Conservation (phyloP, 2,329 filamentous ascomycete genomes). For the Septoria linicola region DNA sequence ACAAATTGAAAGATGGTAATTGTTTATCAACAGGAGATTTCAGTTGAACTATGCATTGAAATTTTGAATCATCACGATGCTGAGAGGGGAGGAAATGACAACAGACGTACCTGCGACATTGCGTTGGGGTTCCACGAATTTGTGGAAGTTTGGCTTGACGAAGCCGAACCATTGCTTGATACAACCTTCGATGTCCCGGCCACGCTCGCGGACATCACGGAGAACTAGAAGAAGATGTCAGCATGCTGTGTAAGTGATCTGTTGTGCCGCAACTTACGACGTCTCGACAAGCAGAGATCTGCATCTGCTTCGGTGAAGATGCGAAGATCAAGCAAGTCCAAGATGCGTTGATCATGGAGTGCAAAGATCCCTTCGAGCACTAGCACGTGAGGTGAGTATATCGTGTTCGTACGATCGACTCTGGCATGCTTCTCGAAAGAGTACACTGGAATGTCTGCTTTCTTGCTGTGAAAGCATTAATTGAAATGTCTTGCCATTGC, state of each 20-base stretch:
- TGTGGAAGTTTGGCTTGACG: conserved; percentile 95
- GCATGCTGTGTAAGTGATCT: conserved; percentile 51
- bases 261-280: conserved; percentile 70
- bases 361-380: conserved; percentile 96
- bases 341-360: conserved; percentile 79
- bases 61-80: conserved; percentile 39
- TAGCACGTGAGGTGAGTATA: conserved; percentile 95
- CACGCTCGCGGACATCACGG: conserved; percentile 85
- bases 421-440: conserved; percentile 91
- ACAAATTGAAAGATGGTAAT: conserved; percentile 40
- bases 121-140: conserved; percentile 88
- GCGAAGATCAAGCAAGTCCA: conserved; percentile 89
- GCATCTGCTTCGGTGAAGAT: conserved; percentile 97
- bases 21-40: conserved; percentile 40
- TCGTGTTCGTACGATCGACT: conserved; percentile 73
- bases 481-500: neutral
- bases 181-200: conserved; percentile 87
- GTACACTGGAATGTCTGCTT: conserved; percentile 89
- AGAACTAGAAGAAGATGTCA: conserved; percentile 56
- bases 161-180: conserved; percentile 98
- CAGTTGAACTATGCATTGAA: conserved; percentile 44
- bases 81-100: neutral
- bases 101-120: conserved; percentile 69
- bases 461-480: conserved; percentile 57
- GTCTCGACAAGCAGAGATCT: conserved; percentile 85